Evolutionary conservation across 2,329 filamentous ascomycete genomes (phyloP).

Genomic region (Botrytis galanthina): DNA sequence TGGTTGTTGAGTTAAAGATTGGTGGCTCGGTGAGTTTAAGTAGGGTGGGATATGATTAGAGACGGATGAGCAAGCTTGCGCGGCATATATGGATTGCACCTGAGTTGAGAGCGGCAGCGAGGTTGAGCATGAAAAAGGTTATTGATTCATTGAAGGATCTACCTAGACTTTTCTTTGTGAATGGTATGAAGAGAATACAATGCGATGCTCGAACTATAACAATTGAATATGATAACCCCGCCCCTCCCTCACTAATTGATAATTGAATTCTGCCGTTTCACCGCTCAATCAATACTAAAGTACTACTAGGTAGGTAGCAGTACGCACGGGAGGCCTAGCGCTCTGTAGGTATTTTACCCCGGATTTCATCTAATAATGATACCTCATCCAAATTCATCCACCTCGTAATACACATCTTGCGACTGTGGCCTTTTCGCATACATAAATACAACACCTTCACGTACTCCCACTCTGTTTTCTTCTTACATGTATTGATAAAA

Average conservation of each 20-base stretch:
- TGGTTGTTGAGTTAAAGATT: background rate
- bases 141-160: background rate
- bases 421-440: slow-evolving; percentile 22
- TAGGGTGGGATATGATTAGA: background rate
- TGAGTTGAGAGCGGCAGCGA: background rate
- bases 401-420: slow-evolving; percentile 17
- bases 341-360: slow-evolving; percentile 15
- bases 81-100: background rate
- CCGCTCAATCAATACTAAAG: background rate
- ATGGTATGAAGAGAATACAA: background rate
- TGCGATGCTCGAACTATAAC: background rate
- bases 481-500: slow-evolving; percentile 10
- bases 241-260: too few species aligned
- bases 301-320: too few species aligned
- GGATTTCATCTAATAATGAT: slow-evolving; percentile 7
- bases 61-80: background rate
- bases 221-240: background rate
- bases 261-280: slow-evolving; percentile 4
- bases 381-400: background rate
- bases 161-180: background rate
- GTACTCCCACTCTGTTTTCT: background rate
- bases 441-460: background rate
- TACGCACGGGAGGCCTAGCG: background rate
- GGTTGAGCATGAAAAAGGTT: background rate
- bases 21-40: background rate